phyloP scores from a whole-genome alignment of 768 basidiomycete genomes.

The Pulveroboletus sp. region DNA sequence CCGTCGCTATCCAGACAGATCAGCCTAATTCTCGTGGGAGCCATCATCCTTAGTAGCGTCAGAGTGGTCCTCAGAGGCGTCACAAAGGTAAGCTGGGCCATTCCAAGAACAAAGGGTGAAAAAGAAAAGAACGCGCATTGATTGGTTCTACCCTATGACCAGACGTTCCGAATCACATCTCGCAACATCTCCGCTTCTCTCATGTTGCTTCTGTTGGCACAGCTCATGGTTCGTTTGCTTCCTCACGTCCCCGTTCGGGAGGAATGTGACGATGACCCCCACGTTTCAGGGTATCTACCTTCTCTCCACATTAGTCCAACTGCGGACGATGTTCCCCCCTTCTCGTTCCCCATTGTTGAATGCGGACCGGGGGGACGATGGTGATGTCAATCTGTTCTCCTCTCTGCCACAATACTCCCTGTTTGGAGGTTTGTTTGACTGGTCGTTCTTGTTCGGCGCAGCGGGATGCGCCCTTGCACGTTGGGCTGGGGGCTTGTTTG shows the following conservation, averaged over 20 bases:
- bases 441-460: slow-evolving; percentile 63
- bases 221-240: slow-evolving; percentile 62
- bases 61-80: slow-evolving; percentile 66
- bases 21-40: slow-evolving; percentile 68
- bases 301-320: slow-evolving; percentile 75
- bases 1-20: slow-evolving; percentile 47
- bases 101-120: not conserved
- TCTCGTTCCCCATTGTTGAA: slow-evolving; percentile 24
- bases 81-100: slow-evolving; percentile 42
- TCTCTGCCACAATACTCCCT: slow-evolving; percentile 71
- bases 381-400: slow-evolving; percentile 52
- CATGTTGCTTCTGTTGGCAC: slow-evolving; percentile 72
- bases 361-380: slow-evolving; percentile 3
- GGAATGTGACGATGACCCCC: not conserved
- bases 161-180: slow-evolving; percentile 63
- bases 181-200: slow-evolving; percentile 68
- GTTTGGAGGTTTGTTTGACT: slow-evolving; percentile 72
- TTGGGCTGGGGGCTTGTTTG: slow-evolving; percentile 46
- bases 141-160: not conserved
- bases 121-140: not conserved
- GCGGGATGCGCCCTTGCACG: slow-evolving; percentile 40
- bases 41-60: slow-evolving; percentile 71
- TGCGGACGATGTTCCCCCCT: slow-evolving; percentile 76
- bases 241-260: slow-evolving; percentile 7
- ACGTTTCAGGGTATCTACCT: slow-evolving; percentile 68